phyloP scores from a whole-genome alignment of 805 yeast species.

The Tetrapisispora namnaoensis region DNA sequence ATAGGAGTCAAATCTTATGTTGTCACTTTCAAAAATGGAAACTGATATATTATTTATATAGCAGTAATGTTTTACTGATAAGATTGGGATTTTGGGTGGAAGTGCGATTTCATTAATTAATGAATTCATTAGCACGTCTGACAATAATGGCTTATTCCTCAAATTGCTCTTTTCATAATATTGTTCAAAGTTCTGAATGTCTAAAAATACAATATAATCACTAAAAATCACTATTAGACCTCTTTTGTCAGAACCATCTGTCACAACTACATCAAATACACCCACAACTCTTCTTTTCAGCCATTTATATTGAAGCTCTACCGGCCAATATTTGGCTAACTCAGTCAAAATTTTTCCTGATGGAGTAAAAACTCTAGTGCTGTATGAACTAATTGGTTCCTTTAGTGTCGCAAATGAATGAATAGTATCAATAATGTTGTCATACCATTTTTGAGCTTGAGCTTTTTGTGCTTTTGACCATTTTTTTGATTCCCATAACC shows the following conservation, averaged over 20 bases:
- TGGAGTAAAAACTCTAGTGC: conserved; percentile 73
- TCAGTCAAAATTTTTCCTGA: conserved; percentile 84
- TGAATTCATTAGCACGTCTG: conserved; percentile 85
- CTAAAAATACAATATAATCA: conserved; percentile 62
- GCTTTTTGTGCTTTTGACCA: conserved; percentile 18
- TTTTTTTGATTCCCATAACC: conserved; percentile 43
- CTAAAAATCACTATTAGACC: conserved; percentile 70
- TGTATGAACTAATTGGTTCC: conserved; percentile 35
- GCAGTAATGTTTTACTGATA: conserved; percentile 63
- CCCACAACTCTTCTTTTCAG: conserved; percentile 75
- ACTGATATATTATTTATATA: conserved; percentile 47
- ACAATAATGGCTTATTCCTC: conserved; percentile 40
- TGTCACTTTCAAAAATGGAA: conserved; percentile 30
- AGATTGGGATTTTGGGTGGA: conserved; percentile 49
- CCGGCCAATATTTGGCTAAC: conserved; percentile 80
- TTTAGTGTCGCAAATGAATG: conserved; percentile 69
- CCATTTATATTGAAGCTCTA: conserved; percentile 83
- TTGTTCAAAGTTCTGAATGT: conserved; percentile 36
- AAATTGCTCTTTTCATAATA: conserved; percentile 11
- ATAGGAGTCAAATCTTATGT: conserved; percentile 22
- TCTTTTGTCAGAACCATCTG: conserved; percentile 22
- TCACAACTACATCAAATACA: conserved; percentile 42
- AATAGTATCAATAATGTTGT: conserved; percentile 52
- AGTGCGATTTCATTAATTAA: conserved; percentile 78
- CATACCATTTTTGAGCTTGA: conserved; percentile 34